A percentile compares a stretch with the other conserved stretches of the same genome.
These are phyloP conservation scores for Ophiostoma sp. DNA, from an alignment of 2,329 filamentous ascomycete genomes.

Conservation along the genomic window DNA sequence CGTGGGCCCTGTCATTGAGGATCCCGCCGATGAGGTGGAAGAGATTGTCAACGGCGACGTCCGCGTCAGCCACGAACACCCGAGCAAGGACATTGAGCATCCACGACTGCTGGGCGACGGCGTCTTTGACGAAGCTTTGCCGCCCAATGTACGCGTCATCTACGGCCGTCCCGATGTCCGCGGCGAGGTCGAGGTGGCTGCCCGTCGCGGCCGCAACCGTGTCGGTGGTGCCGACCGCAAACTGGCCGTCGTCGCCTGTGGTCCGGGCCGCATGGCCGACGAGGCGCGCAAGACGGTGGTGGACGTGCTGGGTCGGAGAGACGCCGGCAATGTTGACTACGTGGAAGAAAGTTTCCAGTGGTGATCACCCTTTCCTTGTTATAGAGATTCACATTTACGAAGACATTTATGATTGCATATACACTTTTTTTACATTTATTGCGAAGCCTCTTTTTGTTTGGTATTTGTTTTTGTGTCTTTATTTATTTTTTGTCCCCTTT, in stretches of 20 bases:
- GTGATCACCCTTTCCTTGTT: background rate
- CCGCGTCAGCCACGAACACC: background rate
- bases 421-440: background rate
- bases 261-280: slow-evolving; percentile 29
- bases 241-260: slow-evolving; percentile 31
- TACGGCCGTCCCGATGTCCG: slow-evolving; percentile 29
- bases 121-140: slow-evolving; percentile 16
- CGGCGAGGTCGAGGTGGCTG: slow-evolving; percentile 36
- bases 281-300: slow-evolving; percentile 26
- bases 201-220: slow-evolving; percentile 25
- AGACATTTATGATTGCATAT: background rate
- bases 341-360: slow-evolving; percentile 32
- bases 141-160: slow-evolving; percentile 31
- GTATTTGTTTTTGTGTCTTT: background rate
- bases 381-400: background rate
- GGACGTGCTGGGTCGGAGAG: slow-evolving; percentile 10
- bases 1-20: background rate
- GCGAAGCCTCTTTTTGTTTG: background rate
- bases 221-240: slow-evolving; percentile 27
- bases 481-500: background rate
- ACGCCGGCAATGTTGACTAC: slow-evolving; percentile 26
- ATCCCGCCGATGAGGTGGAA: background rate
- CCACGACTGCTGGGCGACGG: background rate
- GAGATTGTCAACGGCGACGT: background rate
- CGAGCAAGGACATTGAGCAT: background rate